Conservation (phyloP, 768 basidiomycete genomes). For the Rhodotorula graminis region DNA sequence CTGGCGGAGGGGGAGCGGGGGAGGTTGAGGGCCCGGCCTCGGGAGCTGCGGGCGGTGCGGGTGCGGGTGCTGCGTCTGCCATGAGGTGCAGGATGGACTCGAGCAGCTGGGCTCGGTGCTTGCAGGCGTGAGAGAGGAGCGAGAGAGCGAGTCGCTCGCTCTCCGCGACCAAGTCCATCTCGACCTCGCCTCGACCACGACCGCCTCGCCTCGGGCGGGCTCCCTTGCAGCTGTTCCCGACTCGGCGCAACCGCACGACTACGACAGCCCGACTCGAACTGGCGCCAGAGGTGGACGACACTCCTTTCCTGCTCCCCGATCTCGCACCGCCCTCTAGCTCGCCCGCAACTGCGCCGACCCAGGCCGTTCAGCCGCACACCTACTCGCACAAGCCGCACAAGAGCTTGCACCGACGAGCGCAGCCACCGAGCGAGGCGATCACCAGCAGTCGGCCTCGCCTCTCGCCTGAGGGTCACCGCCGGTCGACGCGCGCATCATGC, state of each 20-base stretch:
- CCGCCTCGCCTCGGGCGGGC: no score
- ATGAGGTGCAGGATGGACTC: not conserved
- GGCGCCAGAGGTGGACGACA: no score
- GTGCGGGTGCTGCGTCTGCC: conserved; percentile 3
- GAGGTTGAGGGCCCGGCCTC: not conserved
- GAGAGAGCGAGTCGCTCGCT: no score
- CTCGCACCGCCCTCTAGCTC: not conserved
- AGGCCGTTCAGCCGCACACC: no score
- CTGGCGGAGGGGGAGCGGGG: not conserved
- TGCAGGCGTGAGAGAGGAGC: not conserved
- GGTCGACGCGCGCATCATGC: conserved; percentile 9
- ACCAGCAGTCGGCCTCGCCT: not conserved
- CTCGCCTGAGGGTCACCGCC: not conserved
- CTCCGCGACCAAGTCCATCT: no score
- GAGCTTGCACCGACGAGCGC: not conserved
- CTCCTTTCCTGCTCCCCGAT: no score
- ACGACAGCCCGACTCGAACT: not conserved
- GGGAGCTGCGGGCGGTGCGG: not conserved
- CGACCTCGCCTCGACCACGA: no score
- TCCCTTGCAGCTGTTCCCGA: not conserved
- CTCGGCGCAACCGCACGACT: not conserved
- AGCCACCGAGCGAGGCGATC: not conserved
- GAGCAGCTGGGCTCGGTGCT: not conserved
- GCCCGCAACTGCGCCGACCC: no score
- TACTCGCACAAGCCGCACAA: not conserved